A percentile compares a stretch with the other conserved stretches of the same genome.
phyloP scores from a whole-genome alignment of 1,284 basidiomycete species.

The Albatrellus sp. region DNA sequence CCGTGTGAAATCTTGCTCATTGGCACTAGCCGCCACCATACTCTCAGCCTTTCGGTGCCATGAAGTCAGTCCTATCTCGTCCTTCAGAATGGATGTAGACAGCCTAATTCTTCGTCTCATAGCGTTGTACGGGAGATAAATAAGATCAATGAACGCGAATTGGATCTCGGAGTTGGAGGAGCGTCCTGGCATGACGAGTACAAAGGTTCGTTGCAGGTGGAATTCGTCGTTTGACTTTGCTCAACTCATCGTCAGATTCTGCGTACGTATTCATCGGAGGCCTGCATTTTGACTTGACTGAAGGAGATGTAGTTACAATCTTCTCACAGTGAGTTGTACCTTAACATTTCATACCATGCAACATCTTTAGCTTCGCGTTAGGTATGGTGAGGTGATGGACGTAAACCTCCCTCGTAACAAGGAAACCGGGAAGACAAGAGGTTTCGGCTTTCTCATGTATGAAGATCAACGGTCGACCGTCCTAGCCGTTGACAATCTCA shows the following conservation, averaged over 20 bases:
- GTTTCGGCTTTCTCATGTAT: conserved; percentile 98
- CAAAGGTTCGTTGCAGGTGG: conserved; percentile 39
- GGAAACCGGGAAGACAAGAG: conserved; percentile 76
- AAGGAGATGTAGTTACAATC: conserved; percentile 95
- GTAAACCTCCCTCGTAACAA: conserved; percentile 91
- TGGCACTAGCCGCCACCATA: background rate
- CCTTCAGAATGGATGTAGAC: background rate
- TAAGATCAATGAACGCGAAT: conserved; percentile 85
- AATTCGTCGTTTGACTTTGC: background rate
- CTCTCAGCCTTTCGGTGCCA: conserved; percentile 18
- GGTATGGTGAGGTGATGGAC: conserved; percentile 93
- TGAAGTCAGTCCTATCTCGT: conserved; percentile 46
- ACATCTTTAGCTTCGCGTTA: conserved; percentile 19
- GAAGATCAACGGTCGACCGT: conserved; percentile 95
- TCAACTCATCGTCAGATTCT: conserved; percentile 48
- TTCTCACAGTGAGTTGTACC: conserved; percentile 81
- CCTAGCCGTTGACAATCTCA: conserved; percentile 96
- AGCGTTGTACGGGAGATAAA: conserved; percentile 91
- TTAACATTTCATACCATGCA: conserved; percentile 2
- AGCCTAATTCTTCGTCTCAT: conserved; percentile 10
- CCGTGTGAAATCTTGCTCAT: conserved; percentile 8
- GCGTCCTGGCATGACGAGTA: conserved; percentile 98
- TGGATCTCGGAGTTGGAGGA: conserved; percentile 66
- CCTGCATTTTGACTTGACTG: conserved; percentile 77
- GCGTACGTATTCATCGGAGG: conserved; percentile 93